A percentile compares a stretch with the other conserved stretches of the same genome.
Conservation (phyloP, 257 asterid species). For the Anisodus acutangulus region DNA sequence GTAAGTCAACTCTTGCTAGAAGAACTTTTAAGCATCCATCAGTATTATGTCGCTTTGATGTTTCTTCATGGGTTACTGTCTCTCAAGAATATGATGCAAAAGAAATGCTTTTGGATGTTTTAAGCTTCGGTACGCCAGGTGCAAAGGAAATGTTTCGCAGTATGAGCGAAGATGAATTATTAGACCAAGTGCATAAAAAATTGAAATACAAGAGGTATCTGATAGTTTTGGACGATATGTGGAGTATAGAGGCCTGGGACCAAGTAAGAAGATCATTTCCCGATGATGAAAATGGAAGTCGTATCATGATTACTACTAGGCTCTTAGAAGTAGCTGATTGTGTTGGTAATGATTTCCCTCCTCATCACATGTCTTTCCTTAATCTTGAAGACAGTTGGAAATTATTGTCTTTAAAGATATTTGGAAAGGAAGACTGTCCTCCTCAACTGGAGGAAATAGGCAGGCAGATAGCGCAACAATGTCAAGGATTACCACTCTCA, state of each 20-base stretch:
- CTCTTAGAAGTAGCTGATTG: conserved; percentile 14
- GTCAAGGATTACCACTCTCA: conserved; percentile 16
- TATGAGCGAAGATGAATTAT: neutral
- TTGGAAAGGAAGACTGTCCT: neutral
- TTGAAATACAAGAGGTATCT: conserved; percentile 30
- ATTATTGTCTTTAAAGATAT: neutral
- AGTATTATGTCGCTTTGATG: neutral
- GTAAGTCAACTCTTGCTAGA: neutral
- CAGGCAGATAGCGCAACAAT: neutral
- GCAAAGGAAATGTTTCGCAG: neutral
- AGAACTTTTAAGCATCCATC: neutral
- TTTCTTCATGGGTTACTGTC: neutral
- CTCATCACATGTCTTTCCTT: neutral
- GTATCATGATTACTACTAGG: conserved; percentile 27
- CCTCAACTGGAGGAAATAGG: neutral
- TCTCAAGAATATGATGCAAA: neutral
- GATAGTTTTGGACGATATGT: conserved; percentile 34
- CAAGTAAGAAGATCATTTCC: conserved; percentile 13
- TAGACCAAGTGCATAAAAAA: neutral
- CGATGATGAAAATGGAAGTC: conserved; percentile 32
- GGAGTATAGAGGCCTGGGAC: conserved; percentile 28
- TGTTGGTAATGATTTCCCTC: neutral
- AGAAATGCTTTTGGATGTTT: neutral
- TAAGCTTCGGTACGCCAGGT: neutral
- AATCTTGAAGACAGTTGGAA: conserved; percentile 19